A percentile compares a stretch with the other conserved stretches of the same genome.
Conservation (phyloP, 2,329 filamentous ascomycete genomes). For the Xylaria sp. region DNA sequence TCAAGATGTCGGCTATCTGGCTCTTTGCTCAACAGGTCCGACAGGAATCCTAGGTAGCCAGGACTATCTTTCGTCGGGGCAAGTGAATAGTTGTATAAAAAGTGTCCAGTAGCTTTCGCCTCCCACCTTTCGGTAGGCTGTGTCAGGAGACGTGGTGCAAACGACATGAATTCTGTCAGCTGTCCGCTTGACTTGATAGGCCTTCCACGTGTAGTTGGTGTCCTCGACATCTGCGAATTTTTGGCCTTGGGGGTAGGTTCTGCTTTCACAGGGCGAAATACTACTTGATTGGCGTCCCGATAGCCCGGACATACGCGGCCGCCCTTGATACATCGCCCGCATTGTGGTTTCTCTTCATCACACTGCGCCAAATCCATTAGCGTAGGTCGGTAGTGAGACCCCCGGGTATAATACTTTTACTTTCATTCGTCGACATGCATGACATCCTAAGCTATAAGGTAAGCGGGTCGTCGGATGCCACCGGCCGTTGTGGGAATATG, state of each 20-base stretch:
- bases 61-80: constrained; percentile 16
- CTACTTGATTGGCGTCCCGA: constrained; percentile 20
- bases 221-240: not conserved
- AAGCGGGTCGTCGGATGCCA: constrained; percentile 15
- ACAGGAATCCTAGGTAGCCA: constrained; percentile 23
- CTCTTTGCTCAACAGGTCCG: constrained; percentile 13
- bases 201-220: not conserved
- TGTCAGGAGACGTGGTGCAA: constrained; percentile 11
- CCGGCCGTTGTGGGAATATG: not conserved
- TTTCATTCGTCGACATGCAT: constrained; percentile 33
- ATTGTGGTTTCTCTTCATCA: constrained; percentile 28
- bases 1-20: constrained; percentile 3
- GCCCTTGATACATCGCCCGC: constrained; percentile 25
- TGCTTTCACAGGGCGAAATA: constrained; percentile 24
- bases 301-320: constrained; percentile 29
- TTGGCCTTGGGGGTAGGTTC: constrained; percentile 4
- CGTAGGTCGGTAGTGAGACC: not conserved
- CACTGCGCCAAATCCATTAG: constrained; percentile 24
- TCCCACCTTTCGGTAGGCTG: constrained; percentile 31
- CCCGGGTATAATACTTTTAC: constrained; percentile 21
- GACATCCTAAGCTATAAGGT: constrained; percentile 30
- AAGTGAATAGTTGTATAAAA: constrained; percentile 27
- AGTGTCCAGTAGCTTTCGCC: constrained; percentile 20
- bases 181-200: not conserved
- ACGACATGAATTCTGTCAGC: not conserved